These are phyloP conservation scores for Termitomyces sp. DNA, from an alignment of 768 basidiomycete species.

Conservation along the genomic window DNA sequence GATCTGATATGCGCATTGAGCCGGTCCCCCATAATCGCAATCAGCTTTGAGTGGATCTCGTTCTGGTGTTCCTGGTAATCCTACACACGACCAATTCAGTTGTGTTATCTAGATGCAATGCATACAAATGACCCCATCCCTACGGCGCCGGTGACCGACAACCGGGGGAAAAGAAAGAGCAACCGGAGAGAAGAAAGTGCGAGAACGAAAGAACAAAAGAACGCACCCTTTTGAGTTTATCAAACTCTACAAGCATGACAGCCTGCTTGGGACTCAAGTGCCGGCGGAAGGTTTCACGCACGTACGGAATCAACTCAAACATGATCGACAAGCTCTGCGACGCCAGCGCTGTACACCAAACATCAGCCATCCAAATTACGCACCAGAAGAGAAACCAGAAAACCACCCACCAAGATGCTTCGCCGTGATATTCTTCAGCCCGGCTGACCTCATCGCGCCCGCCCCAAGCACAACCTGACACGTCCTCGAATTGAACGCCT, in stretches of 20 bases:
- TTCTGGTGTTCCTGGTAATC: conserved; percentile 99
- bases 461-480: conserved; percentile 98
- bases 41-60: conserved; percentile 96
- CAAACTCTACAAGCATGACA: conserved; percentile 96
- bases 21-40: conserved; percentile 98
- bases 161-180: conserved; percentile 1
- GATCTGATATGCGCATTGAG: conserved; percentile 81
- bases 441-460: conserved; percentile 98
- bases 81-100: conserved; percentile 33
- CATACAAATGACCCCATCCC: not conserved
- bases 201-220: conserved; percentile 3
- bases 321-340: conserved; percentile 95
- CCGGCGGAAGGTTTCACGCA: conserved; percentile 91
- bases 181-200: too few relatives aligned
- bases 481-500: conserved; percentile 96
- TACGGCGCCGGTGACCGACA: not conserved
- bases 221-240: conserved; percentile 92
- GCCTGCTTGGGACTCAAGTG: conserved; percentile 94
- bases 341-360: conserved; percentile 65
- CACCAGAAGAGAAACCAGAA: not conserved
- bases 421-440: conserved; percentile 96
- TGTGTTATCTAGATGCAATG: not conserved
- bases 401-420: conserved; percentile 83
- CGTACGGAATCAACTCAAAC: conserved; percentile 91
- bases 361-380: not conserved